phyloP scores from a whole-genome alignment of 495 filamentous ascomycete species.

The Hypoxylon subgilvum region DNA sequence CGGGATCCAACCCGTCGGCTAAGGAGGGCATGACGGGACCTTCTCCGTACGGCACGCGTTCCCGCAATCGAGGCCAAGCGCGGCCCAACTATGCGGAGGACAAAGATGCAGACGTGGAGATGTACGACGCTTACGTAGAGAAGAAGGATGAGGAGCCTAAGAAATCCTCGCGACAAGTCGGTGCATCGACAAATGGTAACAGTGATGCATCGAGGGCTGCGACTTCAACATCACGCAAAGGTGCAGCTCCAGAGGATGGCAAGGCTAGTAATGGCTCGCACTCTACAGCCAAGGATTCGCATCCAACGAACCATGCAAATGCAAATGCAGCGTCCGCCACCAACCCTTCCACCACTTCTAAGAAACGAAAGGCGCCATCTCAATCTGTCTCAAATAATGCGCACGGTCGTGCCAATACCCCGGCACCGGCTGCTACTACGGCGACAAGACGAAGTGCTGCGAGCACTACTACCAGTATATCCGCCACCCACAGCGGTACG shows the following conservation, averaged over 20 bases:
- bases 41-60: constrained; percentile 92
- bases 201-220: constrained; percentile 33
- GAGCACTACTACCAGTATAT: constrained; percentile 19
- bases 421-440: constrained; percentile 55
- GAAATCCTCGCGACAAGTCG: constrained; percentile 52
- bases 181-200: constrained; percentile 40
- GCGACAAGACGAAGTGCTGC: constrained; percentile 47
- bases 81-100: constrained; percentile 97
- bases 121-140: constrained; percentile 60
- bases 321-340: constrained; percentile 65
- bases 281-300: constrained; percentile 34
- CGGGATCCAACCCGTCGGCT: constrained; percentile 46
- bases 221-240: constrained; percentile 54
- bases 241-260: constrained; percentile 55
- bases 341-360: constrained; percentile 53
- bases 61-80: constrained; percentile 81
- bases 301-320: constrained; percentile 32
- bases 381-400: constrained; percentile 44
- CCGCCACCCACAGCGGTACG: neutral
- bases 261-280: constrained; percentile 46
- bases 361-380: constrained; percentile 76
- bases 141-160: constrained; percentile 55
- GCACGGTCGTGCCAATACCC: constrained; percentile 46
- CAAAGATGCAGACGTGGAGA: constrained; percentile 87
- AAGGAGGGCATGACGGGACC: constrained; percentile 46